Evolutionary conservation across 1,139 yeast genomes (phyloP).

Genomic region (Protomyces arabidopsidicola): DNA sequence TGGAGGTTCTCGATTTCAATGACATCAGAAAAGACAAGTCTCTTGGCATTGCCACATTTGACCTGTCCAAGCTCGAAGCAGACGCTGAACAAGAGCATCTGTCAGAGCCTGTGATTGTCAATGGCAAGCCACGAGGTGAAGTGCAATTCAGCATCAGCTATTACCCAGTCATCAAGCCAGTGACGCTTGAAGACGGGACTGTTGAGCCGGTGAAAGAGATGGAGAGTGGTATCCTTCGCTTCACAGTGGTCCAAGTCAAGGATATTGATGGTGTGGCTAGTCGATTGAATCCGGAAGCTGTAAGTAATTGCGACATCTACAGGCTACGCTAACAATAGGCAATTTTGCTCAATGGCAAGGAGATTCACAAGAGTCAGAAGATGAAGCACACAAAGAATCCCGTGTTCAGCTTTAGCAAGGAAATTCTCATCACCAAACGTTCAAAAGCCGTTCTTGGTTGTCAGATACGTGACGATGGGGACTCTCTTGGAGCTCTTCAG

Average conservation of each 20-base stretch:
- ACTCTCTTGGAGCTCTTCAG: conserved; percentile 48
- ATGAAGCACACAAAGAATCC: conserved; percentile 65
- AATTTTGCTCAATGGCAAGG: conserved; percentile 54
- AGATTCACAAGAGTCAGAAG: conserved; percentile 53
- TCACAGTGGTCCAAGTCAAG: conserved; percentile 67
- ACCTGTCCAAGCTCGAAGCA: conserved; percentile 59
- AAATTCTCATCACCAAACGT: conserved; percentile 70
- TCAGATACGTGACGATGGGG: conserved; percentile 63
- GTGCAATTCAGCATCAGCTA: conserved; percentile 64
- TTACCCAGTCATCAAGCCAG: conserved; percentile 75
- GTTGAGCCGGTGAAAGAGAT: conserved; percentile 83
- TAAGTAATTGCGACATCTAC: conserved; percentile 63
- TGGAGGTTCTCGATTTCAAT: conserved; percentile 67
- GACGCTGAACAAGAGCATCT: conserved; percentile 49
- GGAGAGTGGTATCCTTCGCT: conserved; percentile 81
- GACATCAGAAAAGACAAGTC: conserved; percentile 74
- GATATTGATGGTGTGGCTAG: conserved; percentile 62
- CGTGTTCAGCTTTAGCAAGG: conserved; percentile 60
- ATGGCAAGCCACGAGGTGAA: conserved; percentile 73
- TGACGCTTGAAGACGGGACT: conserved; percentile 76
- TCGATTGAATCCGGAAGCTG: conserved; percentile 55
- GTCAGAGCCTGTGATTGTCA: conserved; percentile 60
- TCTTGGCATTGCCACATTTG: conserved; percentile 73
- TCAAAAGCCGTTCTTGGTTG: conserved; percentile 63
- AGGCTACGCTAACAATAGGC: conserved; percentile 43